Evolutionary conservation across 2,329 filamentous ascomycete genomes (phyloP).

Genomic region (Botrytis tulipae): DNA sequence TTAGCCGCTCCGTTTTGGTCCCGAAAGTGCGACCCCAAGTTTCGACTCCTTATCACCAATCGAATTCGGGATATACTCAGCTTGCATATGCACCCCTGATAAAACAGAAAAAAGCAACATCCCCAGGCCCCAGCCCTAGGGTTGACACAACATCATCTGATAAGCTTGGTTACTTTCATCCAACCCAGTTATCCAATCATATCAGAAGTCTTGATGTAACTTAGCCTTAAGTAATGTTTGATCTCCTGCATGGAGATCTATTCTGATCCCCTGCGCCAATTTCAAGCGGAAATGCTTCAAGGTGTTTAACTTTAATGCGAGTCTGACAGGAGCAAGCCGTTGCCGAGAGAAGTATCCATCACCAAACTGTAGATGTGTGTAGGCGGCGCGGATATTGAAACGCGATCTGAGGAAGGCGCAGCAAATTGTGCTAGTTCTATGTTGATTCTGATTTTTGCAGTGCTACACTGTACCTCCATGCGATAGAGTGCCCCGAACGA

Average conservation of each 20-base stretch:
- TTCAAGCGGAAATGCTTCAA: conserved; percentile 1
- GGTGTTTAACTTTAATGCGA: background rate
- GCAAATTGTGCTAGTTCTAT: background rate
- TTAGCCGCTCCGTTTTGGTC: conserved; percentile 3
- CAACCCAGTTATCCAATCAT: background rate
- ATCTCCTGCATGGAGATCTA: conserved; percentile 1
- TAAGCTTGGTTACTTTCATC: conserved; percentile 10
- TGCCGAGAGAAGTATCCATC: background rate
- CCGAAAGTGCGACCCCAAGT: conserved; percentile 4
- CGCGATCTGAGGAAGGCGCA: conserved; percentile 10
- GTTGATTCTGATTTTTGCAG: background rate
- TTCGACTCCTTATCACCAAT: conserved; percentile 3
- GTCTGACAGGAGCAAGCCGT: background rate
- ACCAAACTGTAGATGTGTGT: background rate
- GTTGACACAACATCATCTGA: conserved; percentile 6
- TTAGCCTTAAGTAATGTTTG: background rate
- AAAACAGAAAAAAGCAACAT: conserved; percentile 2
- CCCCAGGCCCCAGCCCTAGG: background rate
- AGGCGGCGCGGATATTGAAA: conserved; percentile 8
- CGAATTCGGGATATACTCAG: background rate
- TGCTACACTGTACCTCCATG: background rate
- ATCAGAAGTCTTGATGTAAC: background rate
- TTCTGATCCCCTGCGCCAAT: conserved; percentile 12
- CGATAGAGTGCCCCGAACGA: background rate
- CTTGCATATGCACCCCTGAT: background rate